Evolutionary conservation across 1,284 basidiomycete genomes (phyloP).

Genomic region (Inonotus obliquus): DNA sequence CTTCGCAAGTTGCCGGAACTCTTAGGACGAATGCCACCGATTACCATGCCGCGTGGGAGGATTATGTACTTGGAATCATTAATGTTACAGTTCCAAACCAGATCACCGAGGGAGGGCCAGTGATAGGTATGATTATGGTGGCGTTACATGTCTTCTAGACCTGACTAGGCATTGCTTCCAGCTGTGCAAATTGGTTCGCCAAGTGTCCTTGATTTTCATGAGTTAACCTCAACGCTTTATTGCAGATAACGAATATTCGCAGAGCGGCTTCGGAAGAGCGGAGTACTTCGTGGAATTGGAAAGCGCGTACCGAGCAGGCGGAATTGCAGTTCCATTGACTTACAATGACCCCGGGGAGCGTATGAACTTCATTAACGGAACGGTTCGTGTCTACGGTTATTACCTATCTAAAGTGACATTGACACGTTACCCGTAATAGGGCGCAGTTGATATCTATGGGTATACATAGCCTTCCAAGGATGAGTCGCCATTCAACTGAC

Average conservation of each 20-base stretch:
- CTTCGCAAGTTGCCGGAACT: constrained; percentile 57
- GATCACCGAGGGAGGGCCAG: constrained; percentile 63
- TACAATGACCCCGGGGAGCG: constrained; percentile 65
- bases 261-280: constrained; percentile 40
- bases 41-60: constrained; percentile 64
- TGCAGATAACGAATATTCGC: constrained; percentile 74
- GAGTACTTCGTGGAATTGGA: constrained; percentile 67
- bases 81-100: constrained; percentile 59
- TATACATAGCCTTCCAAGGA: constrained; percentile 19
- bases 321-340: constrained; percentile 65
- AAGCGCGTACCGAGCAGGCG: constrained; percentile 45
- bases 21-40: constrained; percentile 68
- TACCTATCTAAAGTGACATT: constrained; percentile 12
- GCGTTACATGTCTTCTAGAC: neutral
- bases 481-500: neutral
- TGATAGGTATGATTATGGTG: constrained; percentile 50
- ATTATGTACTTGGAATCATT: constrained; percentile 64
- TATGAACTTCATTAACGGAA: constrained; percentile 67
- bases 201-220: neutral
- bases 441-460: constrained; percentile 56
- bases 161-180: constrained; percentile 23
- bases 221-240: neutral
- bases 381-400: constrained; percentile 24
- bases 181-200: constrained; percentile 62
- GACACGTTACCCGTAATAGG: constrained; percentile 42